Base-by-base conservation (phyloP, 78 protist species). In the Anaeramoeba ignava region DNA sequence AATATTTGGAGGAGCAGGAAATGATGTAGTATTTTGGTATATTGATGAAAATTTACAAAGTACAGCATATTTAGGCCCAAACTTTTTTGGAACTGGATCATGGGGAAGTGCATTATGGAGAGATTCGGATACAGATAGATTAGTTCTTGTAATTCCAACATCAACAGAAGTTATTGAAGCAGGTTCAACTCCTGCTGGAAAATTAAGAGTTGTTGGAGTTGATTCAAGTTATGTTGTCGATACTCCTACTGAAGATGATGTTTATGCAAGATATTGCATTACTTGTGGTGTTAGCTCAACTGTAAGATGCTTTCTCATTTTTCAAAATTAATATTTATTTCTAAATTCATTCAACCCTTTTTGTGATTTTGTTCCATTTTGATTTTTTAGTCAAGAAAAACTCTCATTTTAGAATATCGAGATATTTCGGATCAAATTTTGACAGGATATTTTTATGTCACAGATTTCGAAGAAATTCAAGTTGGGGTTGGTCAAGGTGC, bases 21-120 rank as follows among this genome's bases (percentile, higher is more conserved):
- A 54, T 54, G 73, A 54, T 54, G 73, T 54, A 54, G 8, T 54
- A 27, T 54, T 54, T 54, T 54, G 73, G 73, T 54, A 54, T 54
- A 17, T 54, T 54, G 73, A 54, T 54, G 73, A 54, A 54, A 54
- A 54, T 54, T 54, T 54, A 54, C 73, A 54, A 17, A 27, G 36
- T 27, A 54, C 73, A 54, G 17, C 36, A 27, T 54, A 17, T 8
- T 17, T 54, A 27, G 73, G 73, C 36, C 73, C 73, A 27, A 54
- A 17, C 73, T 54, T 54, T 54, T 54, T 54, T 54, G 73, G 73
- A 54, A 54, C 73, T 54, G 73, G 73, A 27, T 8, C 36, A 8
- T 54, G 73, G 73, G 73, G 73, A 54, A 17, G 17, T 54, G 73
- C 73, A 27, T 17, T 54, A 27, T 54, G 73, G 73, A 17, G 73